A percentile compares a stretch with the other conserved stretches of the same genome.
These are phyloP conservation scores for Aspergillus pseudonomiae DNA, from an alignment of 2,329 filamentous ascomycete genomes.

Conservation along the genomic window DNA sequence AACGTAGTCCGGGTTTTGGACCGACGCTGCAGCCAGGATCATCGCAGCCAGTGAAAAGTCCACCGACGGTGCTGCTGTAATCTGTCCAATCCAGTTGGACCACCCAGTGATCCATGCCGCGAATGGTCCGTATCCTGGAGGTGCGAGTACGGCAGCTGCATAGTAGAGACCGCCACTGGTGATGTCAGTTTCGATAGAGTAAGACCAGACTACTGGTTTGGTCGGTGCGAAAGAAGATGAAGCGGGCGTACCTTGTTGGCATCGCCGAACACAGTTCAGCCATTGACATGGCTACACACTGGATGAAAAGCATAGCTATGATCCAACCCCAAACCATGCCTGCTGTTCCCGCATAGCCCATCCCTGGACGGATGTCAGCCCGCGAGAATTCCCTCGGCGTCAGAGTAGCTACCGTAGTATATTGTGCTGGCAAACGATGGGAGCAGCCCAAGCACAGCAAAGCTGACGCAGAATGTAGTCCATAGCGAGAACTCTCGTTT, in stretches of 20 bases:
- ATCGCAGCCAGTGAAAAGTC: slow-evolving; percentile 69
- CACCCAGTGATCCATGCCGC: slow-evolving; percentile 71
- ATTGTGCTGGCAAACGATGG: slow-evolving; percentile 73
- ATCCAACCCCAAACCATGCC: slow-evolving; percentile 79
- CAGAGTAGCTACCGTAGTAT: slow-evolving; percentile 63
- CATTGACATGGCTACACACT: slow-evolving; percentile 69
- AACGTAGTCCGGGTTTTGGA: slow-evolving; percentile 65
- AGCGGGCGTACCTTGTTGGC: slow-evolving; percentile 60
- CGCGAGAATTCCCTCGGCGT: neutral
- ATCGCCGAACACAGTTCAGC: slow-evolving; percentile 74
- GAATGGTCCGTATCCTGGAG: slow-evolving; percentile 65
- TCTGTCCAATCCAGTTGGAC: slow-evolving; percentile 71
- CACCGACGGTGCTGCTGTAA: slow-evolving; percentile 68
- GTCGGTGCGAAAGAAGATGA: neutral
- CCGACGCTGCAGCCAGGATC: slow-evolving; percentile 72
- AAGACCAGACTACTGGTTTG: neutral
- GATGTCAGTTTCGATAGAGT: neutral
- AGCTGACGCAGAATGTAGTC: slow-evolving; percentile 74
- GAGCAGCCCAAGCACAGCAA: slow-evolving; percentile 71
- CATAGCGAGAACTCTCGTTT: slow-evolving; percentile 73
- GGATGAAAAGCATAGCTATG: slow-evolving; percentile 71
- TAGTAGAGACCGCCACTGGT: slow-evolving; percentile 70
- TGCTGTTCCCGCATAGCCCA: slow-evolving; percentile 59
- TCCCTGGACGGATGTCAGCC: slow-evolving; percentile 30
- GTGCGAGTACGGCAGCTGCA: slow-evolving; percentile 70